Conservation (phyloP, 768 basidiomycete species). For the Panaeolus cyanescens region DNA sequence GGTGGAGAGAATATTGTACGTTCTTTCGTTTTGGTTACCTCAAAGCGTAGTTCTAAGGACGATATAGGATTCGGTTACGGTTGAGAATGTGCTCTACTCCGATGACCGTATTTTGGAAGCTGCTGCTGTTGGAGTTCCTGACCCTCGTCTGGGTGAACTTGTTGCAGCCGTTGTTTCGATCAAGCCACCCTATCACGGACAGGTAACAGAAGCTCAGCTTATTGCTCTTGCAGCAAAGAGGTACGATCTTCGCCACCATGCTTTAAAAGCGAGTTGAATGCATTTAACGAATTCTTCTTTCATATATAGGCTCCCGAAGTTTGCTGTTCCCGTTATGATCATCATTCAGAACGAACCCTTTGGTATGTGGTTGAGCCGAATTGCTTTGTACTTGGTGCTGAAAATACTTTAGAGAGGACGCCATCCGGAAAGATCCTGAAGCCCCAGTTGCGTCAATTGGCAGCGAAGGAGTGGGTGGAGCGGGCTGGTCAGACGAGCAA, state of each 20-base stretch:
- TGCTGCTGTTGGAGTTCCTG: constrained; percentile 61
- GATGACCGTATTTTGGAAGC: constrained; percentile 57
- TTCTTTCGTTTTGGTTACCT: constrained; percentile 1
- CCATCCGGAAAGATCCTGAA: constrained; percentile 66
- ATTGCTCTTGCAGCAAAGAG: constrained; percentile 43
- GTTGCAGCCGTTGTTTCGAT: constrained; percentile 57
- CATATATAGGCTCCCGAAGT: constrained; percentile 44
- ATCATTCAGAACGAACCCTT: constrained; percentile 47
- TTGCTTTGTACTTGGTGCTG: neutral
- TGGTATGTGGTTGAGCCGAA: constrained; percentile 28
- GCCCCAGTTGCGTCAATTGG: constrained; percentile 47
- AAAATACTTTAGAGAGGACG: constrained; percentile 42
- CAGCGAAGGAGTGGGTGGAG: constrained; percentile 38
- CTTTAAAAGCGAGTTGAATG: neutral
- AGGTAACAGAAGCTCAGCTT: constrained; percentile 49
- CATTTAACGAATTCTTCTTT: constrained; percentile 12
- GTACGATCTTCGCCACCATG: constrained; percentile 34
- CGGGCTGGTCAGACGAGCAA: neutral
- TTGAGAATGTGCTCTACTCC: constrained; percentile 60
- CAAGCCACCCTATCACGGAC: constrained; percentile 42
- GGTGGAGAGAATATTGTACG: constrained; percentile 68
- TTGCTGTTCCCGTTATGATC: constrained; percentile 65
- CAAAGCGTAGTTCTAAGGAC: neutral
- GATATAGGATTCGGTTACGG: constrained; percentile 54
- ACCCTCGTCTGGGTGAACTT: constrained; percentile 59